Conservation (phyloP, 2,329 filamentous ascomycete genomes). For the Trichophyton equinum region DNA sequence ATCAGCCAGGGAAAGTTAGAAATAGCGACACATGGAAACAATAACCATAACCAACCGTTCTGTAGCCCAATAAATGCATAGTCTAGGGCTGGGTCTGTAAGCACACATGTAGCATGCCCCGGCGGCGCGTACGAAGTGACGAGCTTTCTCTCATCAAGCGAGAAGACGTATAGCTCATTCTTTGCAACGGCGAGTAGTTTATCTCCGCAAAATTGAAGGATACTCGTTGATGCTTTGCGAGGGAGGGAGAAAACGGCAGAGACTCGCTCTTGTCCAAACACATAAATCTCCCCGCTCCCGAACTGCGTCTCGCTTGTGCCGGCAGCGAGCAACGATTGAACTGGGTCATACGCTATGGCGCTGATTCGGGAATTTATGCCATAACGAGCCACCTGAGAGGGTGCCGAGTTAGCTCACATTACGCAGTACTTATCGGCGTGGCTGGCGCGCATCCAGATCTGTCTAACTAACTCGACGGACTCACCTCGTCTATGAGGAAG, state of each 20-base stretch:
- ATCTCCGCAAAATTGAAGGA: conserved; percentile 73
- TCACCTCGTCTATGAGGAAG: conserved; percentile 70
- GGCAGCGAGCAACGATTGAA: conserved; percentile 85
- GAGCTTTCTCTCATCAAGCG: conserved; percentile 56
- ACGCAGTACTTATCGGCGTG: conserved; percentile 10
- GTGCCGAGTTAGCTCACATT: neutral
- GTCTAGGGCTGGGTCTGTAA: conserved; percentile 81
- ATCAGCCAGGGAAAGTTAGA: neutral
- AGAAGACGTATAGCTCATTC: conserved; percentile 76
- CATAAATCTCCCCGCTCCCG: conserved; percentile 74
- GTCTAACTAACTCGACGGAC: conserved; percentile 12
- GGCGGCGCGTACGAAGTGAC: conserved; percentile 62
- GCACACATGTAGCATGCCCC: conserved; percentile 59
- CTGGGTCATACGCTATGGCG: conserved; percentile 77
- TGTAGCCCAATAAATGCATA: conserved; percentile 80
- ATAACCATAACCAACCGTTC: conserved; percentile 38
- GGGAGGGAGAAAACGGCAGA: conserved; percentile 60
- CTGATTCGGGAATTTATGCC: conserved; percentile 68
- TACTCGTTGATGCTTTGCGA: conserved; percentile 60
- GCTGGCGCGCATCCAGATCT: conserved; percentile 11
- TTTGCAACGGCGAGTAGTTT: conserved; percentile 70
- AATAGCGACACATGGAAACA: neutral
- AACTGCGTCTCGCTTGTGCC: conserved; percentile 81
- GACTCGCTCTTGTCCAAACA: conserved; percentile 74
- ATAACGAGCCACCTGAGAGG: conserved; percentile 51